phyloP scores from a whole-genome alignment of 2,329 filamentous ascomycete genomes.

The Neofusicoccum cordaticola region DNA sequence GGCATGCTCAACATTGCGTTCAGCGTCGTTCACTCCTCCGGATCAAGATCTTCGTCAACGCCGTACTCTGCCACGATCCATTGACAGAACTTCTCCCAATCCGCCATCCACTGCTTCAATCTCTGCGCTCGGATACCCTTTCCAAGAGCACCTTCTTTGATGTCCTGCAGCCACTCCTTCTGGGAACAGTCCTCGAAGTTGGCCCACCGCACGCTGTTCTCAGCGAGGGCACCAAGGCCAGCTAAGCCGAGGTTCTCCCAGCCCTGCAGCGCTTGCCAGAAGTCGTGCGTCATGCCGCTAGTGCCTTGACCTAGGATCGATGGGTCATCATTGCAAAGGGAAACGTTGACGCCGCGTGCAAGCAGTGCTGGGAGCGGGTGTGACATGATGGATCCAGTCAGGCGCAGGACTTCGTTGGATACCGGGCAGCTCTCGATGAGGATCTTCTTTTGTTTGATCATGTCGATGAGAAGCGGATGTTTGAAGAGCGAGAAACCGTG shows the following conservation, averaged over 20 bases:
- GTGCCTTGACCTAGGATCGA: constrained; percentile 81
- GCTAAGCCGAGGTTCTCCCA: constrained; percentile 89
- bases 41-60: constrained; percentile 47
- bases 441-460: constrained; percentile 85
- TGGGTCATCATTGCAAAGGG: constrained; percentile 87
- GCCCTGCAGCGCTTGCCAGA: constrained; percentile 88
- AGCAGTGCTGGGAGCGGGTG: constrained; percentile 83
- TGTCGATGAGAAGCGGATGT: constrained; percentile 83
- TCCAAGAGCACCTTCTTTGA: constrained; percentile 72
- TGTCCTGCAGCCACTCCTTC: constrained; percentile 68
- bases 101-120: constrained; percentile 72
- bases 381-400: constrained; percentile 71
- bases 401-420: constrained; percentile 80
- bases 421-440: constrained; percentile 88
- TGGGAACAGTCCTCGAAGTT: constrained; percentile 76
- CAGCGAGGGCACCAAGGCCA: constrained; percentile 79
- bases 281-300: constrained; percentile 84
- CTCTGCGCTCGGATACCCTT: constrained; percentile 67
- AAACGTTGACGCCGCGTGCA: constrained; percentile 77
- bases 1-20: constrained; percentile 17
- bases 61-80: constrained; percentile 82
- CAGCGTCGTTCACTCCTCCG: constrained; percentile 32
- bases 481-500: constrained; percentile 88
- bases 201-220: constrained; percentile 90
- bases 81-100: constrained; percentile 87